Evolutionary conservation across 2,329 filamentous ascomycete genomes (phyloP).

Genomic region (Acephala macrosclerotiorum): DNA sequence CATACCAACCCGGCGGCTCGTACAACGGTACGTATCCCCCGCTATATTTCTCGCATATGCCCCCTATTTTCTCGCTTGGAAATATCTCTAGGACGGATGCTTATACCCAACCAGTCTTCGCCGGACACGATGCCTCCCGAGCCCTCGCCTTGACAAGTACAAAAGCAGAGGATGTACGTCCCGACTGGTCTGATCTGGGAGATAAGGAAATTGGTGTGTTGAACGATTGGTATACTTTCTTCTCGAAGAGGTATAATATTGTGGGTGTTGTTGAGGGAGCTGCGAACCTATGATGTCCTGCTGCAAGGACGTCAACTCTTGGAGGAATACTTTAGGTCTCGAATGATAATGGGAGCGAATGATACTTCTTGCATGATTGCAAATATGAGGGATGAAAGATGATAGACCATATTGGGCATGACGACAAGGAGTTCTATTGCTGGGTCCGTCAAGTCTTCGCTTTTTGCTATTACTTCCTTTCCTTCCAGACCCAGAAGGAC

Average conservation of each 20-base stretch:
- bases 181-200: constrained; percentile 83
- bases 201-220: constrained; percentile 87
- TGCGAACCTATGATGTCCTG: constrained; percentile 53
- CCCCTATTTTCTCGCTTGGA: background rate
- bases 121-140: constrained; percentile 94
- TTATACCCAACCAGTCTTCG: constrained; percentile 72
- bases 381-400: background rate
- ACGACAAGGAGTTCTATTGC: background rate
- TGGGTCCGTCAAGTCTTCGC: background rate
- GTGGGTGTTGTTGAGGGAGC: constrained; percentile 72
- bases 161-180: constrained; percentile 80
- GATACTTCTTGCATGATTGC: background rate
- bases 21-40: constrained; percentile 75
- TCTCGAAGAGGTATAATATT: constrained; percentile 95
- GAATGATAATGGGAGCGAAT: constrained; percentile 2
- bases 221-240: constrained; percentile 95
- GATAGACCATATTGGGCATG: background rate
- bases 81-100: background rate
- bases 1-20: constrained; percentile 81
- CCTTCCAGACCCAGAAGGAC: background rate
- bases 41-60: background rate
- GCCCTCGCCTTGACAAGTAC: constrained; percentile 87
- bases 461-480: background rate
- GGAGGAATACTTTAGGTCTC: background rate
- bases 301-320: background rate